These are phyloP conservation scores for Pichia nakasei DNA, from an alignment of 805 yeast genomes.

Conservation along the genomic window DNA sequence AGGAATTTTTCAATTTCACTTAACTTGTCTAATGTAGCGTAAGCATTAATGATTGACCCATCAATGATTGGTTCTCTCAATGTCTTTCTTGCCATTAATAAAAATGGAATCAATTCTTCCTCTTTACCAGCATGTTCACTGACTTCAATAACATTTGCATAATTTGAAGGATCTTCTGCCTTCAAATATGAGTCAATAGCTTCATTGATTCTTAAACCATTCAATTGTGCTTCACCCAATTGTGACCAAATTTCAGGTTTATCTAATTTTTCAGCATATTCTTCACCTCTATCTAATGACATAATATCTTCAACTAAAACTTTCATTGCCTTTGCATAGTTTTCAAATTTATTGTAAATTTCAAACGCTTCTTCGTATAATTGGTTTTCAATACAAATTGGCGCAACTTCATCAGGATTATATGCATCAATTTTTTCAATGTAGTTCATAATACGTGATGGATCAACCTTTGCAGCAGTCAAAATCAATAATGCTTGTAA, in stretches of 20 bases:
- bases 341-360: constrained; percentile 78
- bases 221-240: constrained; percentile 91
- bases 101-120: constrained; percentile 81
- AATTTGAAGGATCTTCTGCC: constrained; percentile 88
- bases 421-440: constrained; percentile 85
- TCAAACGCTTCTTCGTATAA: constrained; percentile 91
- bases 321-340: constrained; percentile 69
- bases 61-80: constrained; percentile 89
- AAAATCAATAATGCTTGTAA: constrained; percentile 86
- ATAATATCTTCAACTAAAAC: constrained; percentile 88
- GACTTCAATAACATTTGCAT: constrained; percentile 84
- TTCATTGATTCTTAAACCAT: constrained; percentile 86
- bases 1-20: constrained; percentile 79
- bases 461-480: constrained; percentile 94
- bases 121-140: constrained; percentile 94
- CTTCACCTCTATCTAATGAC: constrained; percentile 92
- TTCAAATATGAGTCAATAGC: constrained; percentile 86
- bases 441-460: constrained; percentile 71
- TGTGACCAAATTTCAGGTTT: constrained; percentile 87
- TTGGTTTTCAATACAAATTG: constrained; percentile 81
- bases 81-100: constrained; percentile 85
- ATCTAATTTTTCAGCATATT: constrained; percentile 85
- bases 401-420: constrained; percentile 91
- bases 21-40: constrained; percentile 69
- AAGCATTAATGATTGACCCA: constrained; percentile 81